phyloP scores from a whole-genome alignment of 2,329 filamentous ascomycete species.

The Aspergillus clavatus region DNA sequence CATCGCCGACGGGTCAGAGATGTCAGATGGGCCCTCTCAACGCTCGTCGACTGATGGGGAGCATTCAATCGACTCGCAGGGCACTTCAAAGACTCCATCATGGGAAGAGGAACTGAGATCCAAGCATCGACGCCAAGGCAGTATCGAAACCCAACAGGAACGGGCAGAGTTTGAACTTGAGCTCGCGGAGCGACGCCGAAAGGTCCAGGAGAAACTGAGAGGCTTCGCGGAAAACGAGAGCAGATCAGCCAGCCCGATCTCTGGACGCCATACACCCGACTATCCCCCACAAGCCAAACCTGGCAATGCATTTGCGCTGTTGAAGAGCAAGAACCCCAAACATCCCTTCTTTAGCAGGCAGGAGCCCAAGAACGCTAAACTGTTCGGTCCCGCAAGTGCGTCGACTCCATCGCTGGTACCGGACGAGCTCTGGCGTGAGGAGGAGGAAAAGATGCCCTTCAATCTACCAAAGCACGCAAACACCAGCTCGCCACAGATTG shows the following conservation, averaged over 20 bases:
- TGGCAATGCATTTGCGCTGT: conserved; percentile 42
- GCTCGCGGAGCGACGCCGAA: conserved; percentile 44
- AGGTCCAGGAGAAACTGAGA: conserved; percentile 46
- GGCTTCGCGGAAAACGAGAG: conserved; percentile 41
- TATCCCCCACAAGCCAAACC: conserved; percentile 23
- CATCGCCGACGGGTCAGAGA: conserved; percentile 2
- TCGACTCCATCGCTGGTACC: conserved; percentile 34
- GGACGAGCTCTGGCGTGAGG: conserved; percentile 36
- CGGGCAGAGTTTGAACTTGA: conserved; percentile 47
- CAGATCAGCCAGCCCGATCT: conserved; percentile 41
- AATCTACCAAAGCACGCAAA: conserved; percentile 33
- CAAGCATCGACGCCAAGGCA: conserved; percentile 42
- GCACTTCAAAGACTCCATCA: conserved; percentile 18
- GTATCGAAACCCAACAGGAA: conserved; percentile 47
- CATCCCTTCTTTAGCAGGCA: conserved; percentile 24
- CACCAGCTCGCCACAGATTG: conserved; percentile 36
- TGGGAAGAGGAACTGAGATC: conserved; percentile 48
- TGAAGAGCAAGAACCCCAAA: conserved; percentile 41
- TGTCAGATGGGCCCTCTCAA: not conserved
- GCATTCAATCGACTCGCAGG: conserved; percentile 1
- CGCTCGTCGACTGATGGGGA: not conserved
- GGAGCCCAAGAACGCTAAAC: conserved; percentile 38
- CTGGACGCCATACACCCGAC: conserved; percentile 33
- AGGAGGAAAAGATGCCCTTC: conserved; percentile 30
- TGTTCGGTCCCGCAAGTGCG: conserved; percentile 38